Conservation (phyloP, 2,329 filamentous ascomycete species). For the Arthrobotrys conoides region DNA sequence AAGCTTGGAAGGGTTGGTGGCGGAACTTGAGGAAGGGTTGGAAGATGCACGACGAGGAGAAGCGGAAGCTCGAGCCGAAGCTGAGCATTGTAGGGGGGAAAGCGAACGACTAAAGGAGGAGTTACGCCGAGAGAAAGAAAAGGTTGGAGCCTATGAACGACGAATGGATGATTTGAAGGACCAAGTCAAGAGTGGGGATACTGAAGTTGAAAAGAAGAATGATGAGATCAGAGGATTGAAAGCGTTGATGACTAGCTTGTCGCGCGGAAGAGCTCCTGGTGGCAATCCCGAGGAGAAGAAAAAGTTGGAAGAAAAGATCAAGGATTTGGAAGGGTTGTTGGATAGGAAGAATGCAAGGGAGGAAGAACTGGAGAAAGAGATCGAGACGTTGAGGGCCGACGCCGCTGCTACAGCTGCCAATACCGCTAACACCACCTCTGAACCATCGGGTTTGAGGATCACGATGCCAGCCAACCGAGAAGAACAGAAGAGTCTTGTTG, state of each 20-base stretch:
- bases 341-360: constrained; percentile 81
- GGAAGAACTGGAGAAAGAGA: constrained; percentile 86
- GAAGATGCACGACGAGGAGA: constrained; percentile 95
- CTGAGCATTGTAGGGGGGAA: constrained; percentile 94
- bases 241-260: constrained; percentile 96
- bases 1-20: constrained; percentile 94
- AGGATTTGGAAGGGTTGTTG: constrained; percentile 80
- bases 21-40: constrained; percentile 94
- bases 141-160: constrained; percentile 74
- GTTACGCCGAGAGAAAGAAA: constrained; percentile 87
- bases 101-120: constrained; percentile 92
- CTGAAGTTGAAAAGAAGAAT: constrained; percentile 89
- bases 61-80: constrained; percentile 93
- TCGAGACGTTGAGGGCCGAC: constrained; percentile 73
- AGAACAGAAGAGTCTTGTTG: constrained; percentile 43
- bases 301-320: constrained; percentile 83
- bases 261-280: constrained; percentile 74
- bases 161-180: constrained; percentile 65
- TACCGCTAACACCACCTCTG: neutral
- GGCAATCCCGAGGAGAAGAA: constrained; percentile 72
- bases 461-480: constrained; percentile 42
- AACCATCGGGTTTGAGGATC: constrained; percentile 44
- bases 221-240: constrained; percentile 97
- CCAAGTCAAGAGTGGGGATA: constrained; percentile 64
- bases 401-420: neutral